phyloP scores from a whole-genome alignment of 345 rosid species.

The Psidium friedrichsthalianum region DNA sequence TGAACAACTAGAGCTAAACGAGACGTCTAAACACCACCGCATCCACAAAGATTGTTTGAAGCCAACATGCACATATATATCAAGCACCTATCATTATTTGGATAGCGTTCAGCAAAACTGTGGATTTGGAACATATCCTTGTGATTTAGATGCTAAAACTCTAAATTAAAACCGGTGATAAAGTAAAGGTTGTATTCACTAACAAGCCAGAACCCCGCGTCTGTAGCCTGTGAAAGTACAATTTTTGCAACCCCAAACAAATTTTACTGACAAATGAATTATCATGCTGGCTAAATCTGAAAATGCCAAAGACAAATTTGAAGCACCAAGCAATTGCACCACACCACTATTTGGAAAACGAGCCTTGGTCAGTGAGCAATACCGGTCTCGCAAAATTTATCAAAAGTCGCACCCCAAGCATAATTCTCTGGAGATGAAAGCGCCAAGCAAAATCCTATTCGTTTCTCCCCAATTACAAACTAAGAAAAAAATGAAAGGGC shows the following conservation, averaged over 20 bases:
- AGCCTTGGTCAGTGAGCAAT: neutral
- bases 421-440: neutral
- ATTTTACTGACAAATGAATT: neutral
- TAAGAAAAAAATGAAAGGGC: neutral
- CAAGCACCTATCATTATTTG: neutral
- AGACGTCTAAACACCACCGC: neutral
- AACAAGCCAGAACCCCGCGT: neutral
- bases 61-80: neutral
- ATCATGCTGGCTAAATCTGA: neutral
- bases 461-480: neutral
- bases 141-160: neutral
- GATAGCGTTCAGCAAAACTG: neutral
- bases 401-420: neutral
- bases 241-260: neutral
- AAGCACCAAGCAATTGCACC: neutral
- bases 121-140: neutral
- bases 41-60: neutral
- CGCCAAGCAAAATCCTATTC: neutral
- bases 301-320: neutral
- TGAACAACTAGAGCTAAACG: neutral
- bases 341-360: neutral
- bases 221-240: neutral
- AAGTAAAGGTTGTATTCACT: neutral
- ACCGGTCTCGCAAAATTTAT: neutral
- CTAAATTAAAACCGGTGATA: neutral